A percentile compares a stretch with the other conserved stretches of the same genome.
phyloP scores from a whole-genome alignment of 352 stramenopile species.

The Pythium dissotocum region DNA sequence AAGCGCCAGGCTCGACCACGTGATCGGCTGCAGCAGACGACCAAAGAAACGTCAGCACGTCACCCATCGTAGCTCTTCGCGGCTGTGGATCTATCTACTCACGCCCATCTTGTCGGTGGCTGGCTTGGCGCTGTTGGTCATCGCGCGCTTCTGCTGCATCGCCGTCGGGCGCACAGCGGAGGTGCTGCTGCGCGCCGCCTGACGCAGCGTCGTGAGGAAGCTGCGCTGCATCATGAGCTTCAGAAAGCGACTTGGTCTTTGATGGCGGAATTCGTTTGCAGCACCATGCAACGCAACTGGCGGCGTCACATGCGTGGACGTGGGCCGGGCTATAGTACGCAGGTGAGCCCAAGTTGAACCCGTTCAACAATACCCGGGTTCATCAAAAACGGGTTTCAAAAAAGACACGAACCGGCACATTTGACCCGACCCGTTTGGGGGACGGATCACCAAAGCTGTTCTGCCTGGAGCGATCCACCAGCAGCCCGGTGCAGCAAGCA shows the following conservation, averaged over 20 bases:
- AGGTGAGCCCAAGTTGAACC: not conserved
- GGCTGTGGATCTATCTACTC: slow-evolving; percentile 15
- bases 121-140: slow-evolving; percentile 39
- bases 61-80: slow-evolving; percentile 8
- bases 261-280: slow-evolving; percentile 6
- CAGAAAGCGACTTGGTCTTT: not conserved
- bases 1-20: slow-evolving; percentile 82
- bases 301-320: slow-evolving; percentile 7
- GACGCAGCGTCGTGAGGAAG: slow-evolving; percentile 22
- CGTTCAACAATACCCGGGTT: not conserved
- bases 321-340: not conserved
- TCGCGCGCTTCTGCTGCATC: slow-evolving; percentile 32
- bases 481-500: not conserved
- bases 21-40: slow-evolving; percentile 58
- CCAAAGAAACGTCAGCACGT: slow-evolving; percentile 7
- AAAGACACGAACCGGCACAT: not conserved
- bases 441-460: slow-evolving; percentile 2
- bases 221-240: slow-evolving; percentile 20
- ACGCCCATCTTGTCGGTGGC: slow-evolving; percentile 69
- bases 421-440: not conserved
- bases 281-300: slow-evolving; percentile 7
- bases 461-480: slow-evolving; percentile 16
- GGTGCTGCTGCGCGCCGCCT: slow-evolving; percentile 9
- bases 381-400: slow-evolving; percentile 2
- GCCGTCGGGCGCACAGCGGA: not conserved